Evolutionary conservation across 2,329 filamentous ascomycete genomes (phyloP), one percentile per base, ranked within the genome.

Genomic region (Exophiala sideris): DNA sequence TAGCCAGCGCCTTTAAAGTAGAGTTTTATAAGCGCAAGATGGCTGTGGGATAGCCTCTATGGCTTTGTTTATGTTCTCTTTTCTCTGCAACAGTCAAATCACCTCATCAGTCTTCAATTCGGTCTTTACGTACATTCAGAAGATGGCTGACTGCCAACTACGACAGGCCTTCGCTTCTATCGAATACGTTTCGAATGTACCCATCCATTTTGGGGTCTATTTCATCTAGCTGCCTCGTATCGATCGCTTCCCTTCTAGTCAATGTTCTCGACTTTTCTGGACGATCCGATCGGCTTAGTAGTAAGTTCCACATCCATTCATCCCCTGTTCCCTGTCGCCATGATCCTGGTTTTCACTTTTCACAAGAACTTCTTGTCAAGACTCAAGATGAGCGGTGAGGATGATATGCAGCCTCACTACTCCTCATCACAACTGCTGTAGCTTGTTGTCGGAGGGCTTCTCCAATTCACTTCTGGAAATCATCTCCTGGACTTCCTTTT

Each of bases 191-290:
- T 29, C 24, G 24, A 29, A 5, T 29, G 7, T 29, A 29, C 7
- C 24, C 24, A 29, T 29, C 24, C 24, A 29, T 5, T 29, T 29
- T 29, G 7, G 5, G 24, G 16, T 18, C 16, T 18, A 18, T 18
- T 18, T 18, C 16, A 29, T 5, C 5, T 29, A 29, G 24, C 24
- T 29, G 24, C 24, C 24, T 29, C 24, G 24, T 29, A 44, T 20
- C 7, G 21, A 32, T 44, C 12, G 21, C 41, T 24, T n/a, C 41
- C 41, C 41, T 21, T 44, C 41, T 44, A 44, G 41, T 44, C 21
- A 44, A 44, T 29, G 34, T 48, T 48, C 45, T 48, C 33, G 45
- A 48, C 45, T 48, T 24, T 48, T 48, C 45, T 48, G 45, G 45
- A 21, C 40, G 8, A 12, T 21, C 40, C 16, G 40, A 29, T 29